A percentile compares a stretch with the other conserved stretches of the same genome.
Evolutionary conservation across 768 basidiomycete species (phyloP).

Genomic region (Coprinopsis cinerea): DNA sequence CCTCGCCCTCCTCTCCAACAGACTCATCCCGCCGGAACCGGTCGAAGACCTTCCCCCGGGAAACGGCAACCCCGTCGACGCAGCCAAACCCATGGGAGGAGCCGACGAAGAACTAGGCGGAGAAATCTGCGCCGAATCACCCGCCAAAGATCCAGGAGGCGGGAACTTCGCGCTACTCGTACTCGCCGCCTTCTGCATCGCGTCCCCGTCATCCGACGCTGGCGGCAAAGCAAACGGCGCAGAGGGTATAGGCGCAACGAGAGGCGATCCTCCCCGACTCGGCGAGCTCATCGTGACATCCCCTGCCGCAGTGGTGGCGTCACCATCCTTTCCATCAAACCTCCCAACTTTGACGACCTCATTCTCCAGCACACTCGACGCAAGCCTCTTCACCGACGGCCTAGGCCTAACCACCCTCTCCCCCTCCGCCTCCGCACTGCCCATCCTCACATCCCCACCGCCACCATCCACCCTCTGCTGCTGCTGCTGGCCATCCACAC

Average conservation of each 20-base stretch:
- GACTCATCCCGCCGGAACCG: not conserved
- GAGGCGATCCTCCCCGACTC: not conserved
- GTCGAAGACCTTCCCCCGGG: too few species aligned
- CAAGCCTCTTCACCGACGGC: conserved; percentile 68
- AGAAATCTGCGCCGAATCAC: not conserved
- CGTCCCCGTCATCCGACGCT: not conserved
- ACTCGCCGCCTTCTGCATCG: not conserved
- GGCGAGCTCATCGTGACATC: not conserved
- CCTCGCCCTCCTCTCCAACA: not conserved
- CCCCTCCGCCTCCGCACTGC: conserved; percentile 17
- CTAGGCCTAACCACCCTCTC: conserved; percentile 29
- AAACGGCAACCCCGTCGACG: not conserved
- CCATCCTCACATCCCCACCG: conserved; percentile 12
- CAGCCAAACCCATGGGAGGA: not conserved
- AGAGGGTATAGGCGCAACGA: not conserved
- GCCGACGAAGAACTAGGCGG: not conserved
- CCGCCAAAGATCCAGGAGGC: not conserved
- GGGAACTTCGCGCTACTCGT: not conserved
- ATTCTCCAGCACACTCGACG: conserved; percentile 69
- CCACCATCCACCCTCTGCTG: conserved; percentile 13
- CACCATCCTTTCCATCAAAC: conserved; percentile 26
- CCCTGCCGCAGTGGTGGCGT: not conserved
- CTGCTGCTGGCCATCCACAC: conserved; percentile 18
- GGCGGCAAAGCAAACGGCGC: not conserved
- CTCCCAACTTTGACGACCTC: conserved; percentile 45